These are phyloP conservation scores for Hura crepitans DNA, from an alignment of 441 rosid genomes.

Conservation along the genomic window DNA sequence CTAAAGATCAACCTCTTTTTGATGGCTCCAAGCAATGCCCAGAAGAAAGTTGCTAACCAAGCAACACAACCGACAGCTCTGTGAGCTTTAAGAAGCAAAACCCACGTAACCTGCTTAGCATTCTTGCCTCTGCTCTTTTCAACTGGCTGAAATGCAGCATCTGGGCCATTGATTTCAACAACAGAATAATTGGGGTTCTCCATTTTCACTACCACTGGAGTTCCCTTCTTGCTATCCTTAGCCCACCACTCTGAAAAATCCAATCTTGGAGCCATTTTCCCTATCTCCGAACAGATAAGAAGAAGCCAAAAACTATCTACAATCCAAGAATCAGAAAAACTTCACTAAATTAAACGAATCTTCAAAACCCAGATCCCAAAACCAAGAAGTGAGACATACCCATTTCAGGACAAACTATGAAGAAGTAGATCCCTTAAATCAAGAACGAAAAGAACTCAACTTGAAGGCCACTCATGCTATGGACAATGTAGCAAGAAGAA, in stretches of 20 bases:
- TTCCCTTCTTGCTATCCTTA: conserved; percentile 59
- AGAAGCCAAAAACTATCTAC: conserved; percentile 16
- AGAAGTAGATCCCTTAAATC: conserved; percentile 31
- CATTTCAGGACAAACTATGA: conserved; percentile 25
- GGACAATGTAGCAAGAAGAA: conserved; percentile 33
- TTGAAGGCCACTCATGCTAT: conserved; percentile 31
- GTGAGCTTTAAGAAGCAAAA: conserved; percentile 83
- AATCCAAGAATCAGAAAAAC: conserved; percentile 23
- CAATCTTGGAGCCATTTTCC: conserved; percentile 59
- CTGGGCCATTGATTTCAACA: conserved; percentile 78
- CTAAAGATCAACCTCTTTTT: conserved; percentile 63
- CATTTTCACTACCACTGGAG: conserved; percentile 85
- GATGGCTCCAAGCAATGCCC: conserved; percentile 75
- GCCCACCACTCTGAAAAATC: conserved; percentile 70
- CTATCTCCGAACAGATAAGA: conserved; percentile 4
- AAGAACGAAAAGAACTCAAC: conserved; percentile 33
- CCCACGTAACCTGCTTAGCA: conserved; percentile 90
- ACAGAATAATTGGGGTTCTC: conserved; percentile 79
- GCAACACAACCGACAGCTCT: conserved; percentile 79
- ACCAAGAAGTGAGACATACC: conserved; percentile 28
- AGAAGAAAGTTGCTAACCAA: conserved; percentile 64
- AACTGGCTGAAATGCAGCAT: conserved; percentile 72
- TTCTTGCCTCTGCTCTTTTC: conserved; percentile 80
- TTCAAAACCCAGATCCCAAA: conserved; percentile 48
- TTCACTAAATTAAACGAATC: conserved; percentile 14